These are phyloP conservation scores for Ophiostoma ulmi DNA, from an alignment of 2,329 filamentous ascomycete species.

Conservation along the genomic window DNA sequence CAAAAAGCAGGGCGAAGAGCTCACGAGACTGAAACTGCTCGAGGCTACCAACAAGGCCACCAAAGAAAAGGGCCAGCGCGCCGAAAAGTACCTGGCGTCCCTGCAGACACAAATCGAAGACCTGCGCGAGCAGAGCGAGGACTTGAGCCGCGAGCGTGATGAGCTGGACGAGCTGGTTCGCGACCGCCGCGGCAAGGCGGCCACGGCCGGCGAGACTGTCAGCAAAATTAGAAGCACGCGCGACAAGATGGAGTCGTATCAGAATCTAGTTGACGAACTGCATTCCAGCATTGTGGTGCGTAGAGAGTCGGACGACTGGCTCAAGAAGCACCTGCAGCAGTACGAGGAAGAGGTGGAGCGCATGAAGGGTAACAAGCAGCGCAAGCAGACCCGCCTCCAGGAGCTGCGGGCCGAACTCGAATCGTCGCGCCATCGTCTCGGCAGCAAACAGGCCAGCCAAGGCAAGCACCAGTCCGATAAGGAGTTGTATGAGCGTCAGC, in stretches of 20 bases:
- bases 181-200: conserved; percentile 66
- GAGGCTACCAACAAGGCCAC: conserved; percentile 59
- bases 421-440: conserved; percentile 43
- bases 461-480: conserved; percentile 83
- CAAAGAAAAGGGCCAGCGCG: conserved; percentile 75
- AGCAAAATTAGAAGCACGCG: conserved; percentile 71
- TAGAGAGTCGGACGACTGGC: conserved; percentile 68
- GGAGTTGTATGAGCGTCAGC: conserved; percentile 75
- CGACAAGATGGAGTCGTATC: conserved; percentile 65
- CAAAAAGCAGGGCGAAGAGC: conserved; percentile 74
- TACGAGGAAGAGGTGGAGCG: conserved; percentile 70
- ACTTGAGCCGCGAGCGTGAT: conserved; percentile 56
- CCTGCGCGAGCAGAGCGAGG: conserved; percentile 53
- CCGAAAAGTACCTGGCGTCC: conserved; percentile 58
- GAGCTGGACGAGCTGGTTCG: conserved; percentile 44
- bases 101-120: conserved; percentile 63
- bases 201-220: conserved; percentile 68
- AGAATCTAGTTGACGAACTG: conserved; percentile 65
- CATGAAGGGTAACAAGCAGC: conserved; percentile 58
- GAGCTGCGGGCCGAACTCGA: conserved; percentile 53
- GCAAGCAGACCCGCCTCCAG: conserved; percentile 59
- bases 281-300: conserved; percentile 64
- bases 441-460: conserved; percentile 55
- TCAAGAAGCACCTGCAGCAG: conserved; percentile 66
- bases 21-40: conserved; percentile 66